Conservation (phyloP, 768 basidiomycete species). For the Cystofilobasidium bisporidii region DNA sequence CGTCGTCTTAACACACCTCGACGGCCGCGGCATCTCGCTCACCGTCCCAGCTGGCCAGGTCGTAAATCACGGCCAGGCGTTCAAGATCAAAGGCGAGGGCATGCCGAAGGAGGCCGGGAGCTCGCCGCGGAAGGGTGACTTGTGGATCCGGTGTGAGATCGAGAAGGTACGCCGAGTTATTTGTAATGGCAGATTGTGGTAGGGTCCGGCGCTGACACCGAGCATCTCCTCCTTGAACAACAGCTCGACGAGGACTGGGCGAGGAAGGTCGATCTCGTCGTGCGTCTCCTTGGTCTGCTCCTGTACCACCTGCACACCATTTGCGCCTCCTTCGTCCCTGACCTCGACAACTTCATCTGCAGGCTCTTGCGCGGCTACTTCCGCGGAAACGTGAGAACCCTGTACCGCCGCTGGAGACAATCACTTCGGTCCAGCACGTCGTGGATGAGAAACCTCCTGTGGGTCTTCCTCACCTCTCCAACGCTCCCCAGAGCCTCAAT, state of each 20-base stretch:
- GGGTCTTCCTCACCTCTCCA: conserved; percentile 49
- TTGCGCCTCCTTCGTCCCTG: no score
- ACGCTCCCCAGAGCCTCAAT: conserved; percentile 71
- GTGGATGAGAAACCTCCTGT: conserved; percentile 22
- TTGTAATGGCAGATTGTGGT: not conserved
- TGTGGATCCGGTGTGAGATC: conserved; percentile 70
- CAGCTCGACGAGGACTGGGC: conserved; percentile 54
- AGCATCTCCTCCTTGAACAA: no score
- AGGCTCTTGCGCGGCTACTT: conserved; percentile 59
- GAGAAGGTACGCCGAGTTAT: conserved; percentile 44
- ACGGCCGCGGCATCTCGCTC: conserved; percentile 80
- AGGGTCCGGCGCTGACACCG: not conserved
- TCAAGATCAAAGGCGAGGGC: conserved; percentile 72
- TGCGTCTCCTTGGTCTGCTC: no score
- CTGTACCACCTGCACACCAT: no score
- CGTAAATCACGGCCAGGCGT: conserved; percentile 44
- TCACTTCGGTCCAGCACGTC: conserved; percentile 63
- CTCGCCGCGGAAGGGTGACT: conserved; percentile 63
- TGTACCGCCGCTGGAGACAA: conserved; percentile 59
- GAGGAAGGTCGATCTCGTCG: conserved; percentile 47
- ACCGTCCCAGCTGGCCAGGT: conserved; percentile 52
- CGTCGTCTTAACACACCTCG: conserved; percentile 79
- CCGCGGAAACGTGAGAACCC: conserved; percentile 69
- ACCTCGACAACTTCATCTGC: conserved; percentile 6
- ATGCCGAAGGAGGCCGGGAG: conserved; percentile 56